Evolutionary conservation across 2,329 filamentous ascomycete species (phyloP).

Genomic region (Hypoxylon sp.): DNA sequence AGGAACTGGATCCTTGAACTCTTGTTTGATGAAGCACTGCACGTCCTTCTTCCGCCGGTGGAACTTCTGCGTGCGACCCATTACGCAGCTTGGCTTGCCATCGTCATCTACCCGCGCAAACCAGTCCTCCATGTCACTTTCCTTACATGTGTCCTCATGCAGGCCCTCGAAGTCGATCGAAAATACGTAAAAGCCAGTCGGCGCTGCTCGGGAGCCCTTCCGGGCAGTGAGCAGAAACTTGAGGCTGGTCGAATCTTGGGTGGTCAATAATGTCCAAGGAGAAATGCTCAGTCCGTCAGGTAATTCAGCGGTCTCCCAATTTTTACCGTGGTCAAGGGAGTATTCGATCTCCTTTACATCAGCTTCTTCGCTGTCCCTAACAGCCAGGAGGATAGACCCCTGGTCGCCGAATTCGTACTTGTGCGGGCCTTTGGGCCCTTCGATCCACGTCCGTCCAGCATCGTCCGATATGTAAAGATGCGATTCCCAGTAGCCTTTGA

Average conservation of each 20-base stretch:
- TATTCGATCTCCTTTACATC: conserved; percentile 73
- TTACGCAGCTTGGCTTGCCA: conserved; percentile 86
- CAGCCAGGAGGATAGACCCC: conserved; percentile 87
- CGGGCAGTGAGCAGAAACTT: conserved; percentile 86
- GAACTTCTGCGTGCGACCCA: conserved; percentile 95
- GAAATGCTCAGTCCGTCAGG: conserved; percentile 75
- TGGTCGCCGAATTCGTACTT: conserved; percentile 98
- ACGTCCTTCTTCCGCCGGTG: conserved; percentile 86
- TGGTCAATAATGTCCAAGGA: conserved; percentile 84
- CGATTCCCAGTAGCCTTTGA: conserved; percentile 79
- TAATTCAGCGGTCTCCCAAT: conserved; percentile 81
- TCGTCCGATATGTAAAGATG: conserved; percentile 91
- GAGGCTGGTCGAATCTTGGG: conserved; percentile 90
- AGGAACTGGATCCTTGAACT: conserved; percentile 83
- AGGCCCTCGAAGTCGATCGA: conserved; percentile 87
- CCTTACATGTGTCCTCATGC: conserved; percentile 82
- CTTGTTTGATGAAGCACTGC: conserved; percentile 88
- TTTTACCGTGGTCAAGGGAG: conserved; percentile 89
- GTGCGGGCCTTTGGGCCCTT: conserved; percentile 82
- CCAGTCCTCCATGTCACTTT: conserved; percentile 89
- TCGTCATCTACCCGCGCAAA: conserved; percentile 84
- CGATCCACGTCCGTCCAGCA: conserved; percentile 86
- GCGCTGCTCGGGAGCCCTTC: conserved; percentile 64
- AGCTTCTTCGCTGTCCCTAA: conserved; percentile 78
- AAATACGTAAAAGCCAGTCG: conserved; percentile 71